A percentile compares a stretch with the other conserved stretches of the same genome.
These are phyloP conservation scores for Persicaria maculosa DNA, from an alignment of 148 eudicot genomes.

Conservation along the genomic window DNA sequence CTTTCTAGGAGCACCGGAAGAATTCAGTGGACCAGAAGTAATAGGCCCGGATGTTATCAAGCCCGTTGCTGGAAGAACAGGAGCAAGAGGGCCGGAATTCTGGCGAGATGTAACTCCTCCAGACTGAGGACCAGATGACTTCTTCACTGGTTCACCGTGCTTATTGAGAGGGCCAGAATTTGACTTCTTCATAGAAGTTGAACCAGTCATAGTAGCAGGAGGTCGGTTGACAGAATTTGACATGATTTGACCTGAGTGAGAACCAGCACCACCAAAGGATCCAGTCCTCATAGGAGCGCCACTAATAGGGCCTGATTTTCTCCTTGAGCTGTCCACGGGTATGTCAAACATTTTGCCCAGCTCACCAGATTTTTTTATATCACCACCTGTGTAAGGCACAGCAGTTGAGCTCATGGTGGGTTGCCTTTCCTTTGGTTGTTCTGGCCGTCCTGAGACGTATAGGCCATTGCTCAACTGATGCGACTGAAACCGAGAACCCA, in stretches of 20 bases:
- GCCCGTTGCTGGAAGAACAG: conserved; percentile 81
- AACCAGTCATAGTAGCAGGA: conserved; percentile 43
- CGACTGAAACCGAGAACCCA: conserved; percentile 91
- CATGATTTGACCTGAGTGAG: conserved; percentile 79
- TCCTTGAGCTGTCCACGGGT: conserved; percentile 60
- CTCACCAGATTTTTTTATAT: conserved; percentile 89
- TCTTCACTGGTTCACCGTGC: conserved; percentile 76
- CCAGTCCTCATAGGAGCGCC: conserved; percentile 73
- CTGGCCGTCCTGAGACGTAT: conserved; percentile 85
- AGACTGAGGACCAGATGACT: conserved; percentile 74
- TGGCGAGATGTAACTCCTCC: conserved; percentile 55
- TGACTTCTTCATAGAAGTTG: conserved; percentile 60
- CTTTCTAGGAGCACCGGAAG: conserved; percentile 79
- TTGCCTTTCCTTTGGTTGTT: conserved; percentile 87
- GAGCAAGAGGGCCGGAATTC: conserved; percentile 75
- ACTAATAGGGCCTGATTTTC: conserved; percentile 78
- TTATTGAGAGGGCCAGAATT: conserved; percentile 91
- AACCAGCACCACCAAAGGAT: conserved; percentile 66
- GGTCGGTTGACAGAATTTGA: conserved; percentile 48
- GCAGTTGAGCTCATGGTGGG: conserved; percentile 92
- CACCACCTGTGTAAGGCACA: conserved; percentile 94
- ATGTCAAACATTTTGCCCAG: conserved; percentile 94
- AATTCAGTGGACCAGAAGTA: conserved; percentile 81
- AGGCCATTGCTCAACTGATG: conserved; percentile 94
- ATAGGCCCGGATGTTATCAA: conserved; percentile 90